Conservation (phyloP, 345 rosid species). For the Viola odorata region DNA sequence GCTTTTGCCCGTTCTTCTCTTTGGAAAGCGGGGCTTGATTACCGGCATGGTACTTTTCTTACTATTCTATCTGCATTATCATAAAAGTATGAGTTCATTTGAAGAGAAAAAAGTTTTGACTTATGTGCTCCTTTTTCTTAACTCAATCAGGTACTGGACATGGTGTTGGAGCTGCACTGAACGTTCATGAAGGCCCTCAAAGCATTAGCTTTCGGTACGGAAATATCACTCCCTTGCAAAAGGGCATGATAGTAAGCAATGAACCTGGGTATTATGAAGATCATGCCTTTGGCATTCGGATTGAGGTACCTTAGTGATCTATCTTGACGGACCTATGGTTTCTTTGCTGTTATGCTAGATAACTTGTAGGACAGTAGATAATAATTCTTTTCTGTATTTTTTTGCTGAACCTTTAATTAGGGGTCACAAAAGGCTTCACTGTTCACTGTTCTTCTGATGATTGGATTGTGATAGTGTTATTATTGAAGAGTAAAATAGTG, state of each 20-base stretch:
- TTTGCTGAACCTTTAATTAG: neutral
- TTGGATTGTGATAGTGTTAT: neutral
- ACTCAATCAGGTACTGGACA: slow-evolving; percentile 79
- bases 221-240: slow-evolving; percentile 66
- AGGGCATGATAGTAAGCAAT: slow-evolving; percentile 95
- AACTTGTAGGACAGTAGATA: neutral
- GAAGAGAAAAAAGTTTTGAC: neutral
- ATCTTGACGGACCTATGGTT: neutral
- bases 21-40: slow-evolving; percentile 97
- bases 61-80: slow-evolving; percentile 7
- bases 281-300: slow-evolving; percentile 93
- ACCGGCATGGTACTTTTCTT: slow-evolving; percentile 68
- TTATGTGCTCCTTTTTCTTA: slow-evolving; percentile 9
- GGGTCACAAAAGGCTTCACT: neutral
- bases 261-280: slow-evolving; percentile 99
- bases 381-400: neutral
- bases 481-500: neutral
- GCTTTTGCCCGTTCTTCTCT: slow-evolving; percentile 88
- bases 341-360: neutral
- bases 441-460: neutral
- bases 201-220: slow-evolving; percentile 88
- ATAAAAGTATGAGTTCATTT: neutral
- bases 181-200: slow-evolving; percentile 99
- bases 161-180: slow-evolving; percentile 93
- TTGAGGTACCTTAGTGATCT: slow-evolving; percentile 50